A percentile compares a stretch with the other conserved stretches of the same genome.
Conservation (phyloP, 768 basidiomycete genomes). For the Mrakia gelida region DNA sequence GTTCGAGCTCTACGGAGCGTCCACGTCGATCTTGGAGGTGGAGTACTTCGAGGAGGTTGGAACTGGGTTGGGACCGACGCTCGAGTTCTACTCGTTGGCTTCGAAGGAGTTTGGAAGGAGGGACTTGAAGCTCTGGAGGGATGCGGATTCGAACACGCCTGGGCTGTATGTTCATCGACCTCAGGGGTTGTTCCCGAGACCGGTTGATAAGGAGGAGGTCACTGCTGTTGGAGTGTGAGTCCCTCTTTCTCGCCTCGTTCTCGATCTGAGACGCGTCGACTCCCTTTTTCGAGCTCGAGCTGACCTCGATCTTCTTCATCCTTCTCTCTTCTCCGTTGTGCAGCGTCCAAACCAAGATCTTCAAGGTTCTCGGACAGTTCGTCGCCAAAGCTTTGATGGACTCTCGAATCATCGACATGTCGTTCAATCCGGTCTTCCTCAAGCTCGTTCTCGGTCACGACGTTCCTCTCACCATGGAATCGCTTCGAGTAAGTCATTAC, state of each 20-base stretch:
- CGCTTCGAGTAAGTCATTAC: conserved; percentile 61
- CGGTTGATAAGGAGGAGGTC: conserved; percentile 44
- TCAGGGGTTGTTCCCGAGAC: conserved; percentile 79
- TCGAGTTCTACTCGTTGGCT: conserved; percentile 97
- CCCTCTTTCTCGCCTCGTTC: background rate
- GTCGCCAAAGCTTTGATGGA: conserved; percentile 95
- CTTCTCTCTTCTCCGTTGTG: background rate
- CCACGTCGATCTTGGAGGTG: conserved; percentile 88
- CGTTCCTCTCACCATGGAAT: conserved; percentile 74
- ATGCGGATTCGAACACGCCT: conserved; percentile 60
- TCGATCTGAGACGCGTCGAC: too few species aligned
- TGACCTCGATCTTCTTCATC: background rate
- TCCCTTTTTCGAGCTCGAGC: background rate
- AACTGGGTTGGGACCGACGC: conserved; percentile 91
- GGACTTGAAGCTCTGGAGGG: conserved; percentile 86
- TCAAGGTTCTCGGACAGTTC: conserved; percentile 89
- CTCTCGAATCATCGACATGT: conserved; percentile 92
- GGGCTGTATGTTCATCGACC: conserved; percentile 78
- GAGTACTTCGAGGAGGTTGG: conserved; percentile 99
- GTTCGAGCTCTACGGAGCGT: conserved; percentile 84
- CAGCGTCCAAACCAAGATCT: conserved; percentile 55
- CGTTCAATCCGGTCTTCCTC: conserved; percentile 92
- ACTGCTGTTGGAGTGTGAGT: conserved; percentile 24
- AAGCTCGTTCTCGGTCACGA: conserved; percentile 83
- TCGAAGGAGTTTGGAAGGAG: conserved; percentile 89